A percentile compares a stretch with the other conserved stretches of the same genome.
Evolutionary conservation across 768 basidiomycete genomes (phyloP).

Genomic region (Cystobasidium ongulense): DNA sequence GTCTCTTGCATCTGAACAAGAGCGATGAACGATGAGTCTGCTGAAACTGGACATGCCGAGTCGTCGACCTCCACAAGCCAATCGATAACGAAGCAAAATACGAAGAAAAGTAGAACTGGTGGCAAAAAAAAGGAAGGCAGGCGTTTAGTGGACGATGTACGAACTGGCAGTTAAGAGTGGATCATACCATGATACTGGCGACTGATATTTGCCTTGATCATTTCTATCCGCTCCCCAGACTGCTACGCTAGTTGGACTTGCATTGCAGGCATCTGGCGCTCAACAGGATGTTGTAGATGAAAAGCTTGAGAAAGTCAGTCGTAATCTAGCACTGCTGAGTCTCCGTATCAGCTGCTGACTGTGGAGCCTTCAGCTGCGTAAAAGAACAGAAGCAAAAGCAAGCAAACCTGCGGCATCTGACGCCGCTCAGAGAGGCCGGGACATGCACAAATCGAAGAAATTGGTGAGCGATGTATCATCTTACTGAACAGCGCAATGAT

Average conservation of each 20-base stretch:
- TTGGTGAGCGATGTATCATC: not conserved
- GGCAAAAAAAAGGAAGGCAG: not conserved
- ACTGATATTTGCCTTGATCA: no score
- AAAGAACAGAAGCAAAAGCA: not conserved
- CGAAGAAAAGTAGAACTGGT: not conserved
- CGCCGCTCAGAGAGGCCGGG: not conserved
- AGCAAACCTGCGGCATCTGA: not conserved
- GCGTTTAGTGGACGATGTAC: constrained; percentile 1
- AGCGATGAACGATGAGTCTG: not conserved
- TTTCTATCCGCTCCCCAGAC: no score
- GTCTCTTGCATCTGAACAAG: not conserved
- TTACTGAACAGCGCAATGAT: no score
- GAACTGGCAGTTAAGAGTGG: not conserved
- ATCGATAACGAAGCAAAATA: not conserved
- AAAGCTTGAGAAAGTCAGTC: not conserved
- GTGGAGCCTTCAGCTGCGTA: not conserved
- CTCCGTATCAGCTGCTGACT: not conserved
- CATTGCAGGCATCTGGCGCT: not conserved
- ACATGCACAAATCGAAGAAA: not conserved
- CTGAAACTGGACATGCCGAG: not conserved
- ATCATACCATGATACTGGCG: not conserved
- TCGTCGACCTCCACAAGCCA: not conserved
- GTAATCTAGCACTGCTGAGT: not conserved
- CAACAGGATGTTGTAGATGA: not conserved
- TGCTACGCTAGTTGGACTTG: not conserved